Percentiles rank a stretch among this genome's conserved stretches.
Conservation (phyloP, 345 rosid species). For the Sonneratia caseolaris region DNA sequence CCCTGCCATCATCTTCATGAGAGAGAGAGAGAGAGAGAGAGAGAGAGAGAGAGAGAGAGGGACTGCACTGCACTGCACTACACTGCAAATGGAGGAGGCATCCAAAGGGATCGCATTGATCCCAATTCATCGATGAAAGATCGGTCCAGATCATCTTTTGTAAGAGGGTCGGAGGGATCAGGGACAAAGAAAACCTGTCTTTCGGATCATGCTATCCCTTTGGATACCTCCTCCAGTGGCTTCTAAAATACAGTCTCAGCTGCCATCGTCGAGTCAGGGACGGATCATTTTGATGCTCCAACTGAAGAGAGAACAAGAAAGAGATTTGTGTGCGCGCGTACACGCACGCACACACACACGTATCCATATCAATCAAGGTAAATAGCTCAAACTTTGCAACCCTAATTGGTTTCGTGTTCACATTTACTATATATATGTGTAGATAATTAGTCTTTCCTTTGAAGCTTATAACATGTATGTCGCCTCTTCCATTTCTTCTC, state of each 20-base stretch:
- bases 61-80: neutral
- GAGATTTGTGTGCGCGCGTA: neutral
- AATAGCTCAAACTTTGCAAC: neutral
- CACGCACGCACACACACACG: no score
- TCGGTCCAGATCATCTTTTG: neutral
- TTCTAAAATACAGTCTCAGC: neutral
- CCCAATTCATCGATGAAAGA: constrained; percentile 17
- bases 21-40: constrained; percentile 11
- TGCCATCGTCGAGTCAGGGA: neutral
- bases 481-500: no score
- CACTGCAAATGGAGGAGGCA: constrained; percentile 71
- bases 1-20: neutral
- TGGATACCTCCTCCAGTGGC: constrained; percentile 21
- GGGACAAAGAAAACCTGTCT: neutral
- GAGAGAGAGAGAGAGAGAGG: constrained; percentile 10
- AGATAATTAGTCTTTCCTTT: no score
- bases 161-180: neutral
- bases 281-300: neutral
- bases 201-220: constrained; percentile 24
- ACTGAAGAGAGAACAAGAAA: neutral
- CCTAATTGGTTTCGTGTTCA: neutral
- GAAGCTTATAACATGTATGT: no score
- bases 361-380: neutral
- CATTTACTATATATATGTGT: no score
- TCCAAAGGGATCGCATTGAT: constrained; percentile 99